Conservation (phyloP, 169 alveolate species). For the Plasmodium vivax region DNA sequence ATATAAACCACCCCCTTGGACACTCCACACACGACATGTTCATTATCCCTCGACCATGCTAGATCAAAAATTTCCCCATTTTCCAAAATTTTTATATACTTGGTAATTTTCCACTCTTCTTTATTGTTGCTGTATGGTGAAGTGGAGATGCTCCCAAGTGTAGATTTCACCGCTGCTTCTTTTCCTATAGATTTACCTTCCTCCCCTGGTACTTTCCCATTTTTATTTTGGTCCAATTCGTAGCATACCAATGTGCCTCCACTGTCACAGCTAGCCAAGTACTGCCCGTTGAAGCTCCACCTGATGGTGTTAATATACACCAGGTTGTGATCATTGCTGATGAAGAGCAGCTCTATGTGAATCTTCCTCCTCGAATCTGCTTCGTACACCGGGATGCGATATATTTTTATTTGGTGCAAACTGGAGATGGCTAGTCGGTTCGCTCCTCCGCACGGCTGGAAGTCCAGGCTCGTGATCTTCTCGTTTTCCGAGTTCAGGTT, state of each 20-base stretch:
- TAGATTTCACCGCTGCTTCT: background rate
- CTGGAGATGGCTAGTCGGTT: constrained; percentile 73
- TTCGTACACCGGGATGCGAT: constrained; percentile 23
- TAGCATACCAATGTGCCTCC: constrained; percentile 67
- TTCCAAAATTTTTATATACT: constrained; percentile 43
- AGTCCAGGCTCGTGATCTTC: constrained; percentile 58
- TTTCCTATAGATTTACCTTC: background rate
- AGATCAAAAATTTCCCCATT: constrained; percentile 69
- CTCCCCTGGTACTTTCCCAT: constrained; percentile 21
- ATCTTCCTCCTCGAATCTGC: background rate
- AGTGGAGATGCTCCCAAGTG: background rate
- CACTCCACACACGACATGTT: constrained; percentile 70
- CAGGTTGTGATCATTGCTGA: constrained; percentile 63
- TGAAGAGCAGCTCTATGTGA: constrained; percentile 28
- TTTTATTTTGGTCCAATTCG: constrained; percentile 43
- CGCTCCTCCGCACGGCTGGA: constrained; percentile 4
- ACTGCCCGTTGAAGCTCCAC: constrained; percentile 71
- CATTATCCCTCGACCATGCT: constrained; percentile 66
- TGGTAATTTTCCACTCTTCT: constrained; percentile 72
- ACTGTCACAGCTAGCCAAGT: constrained; percentile 70
- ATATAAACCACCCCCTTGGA: constrained; percentile 50
- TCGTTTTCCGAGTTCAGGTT: constrained; percentile 46
- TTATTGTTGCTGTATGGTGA: background rate
- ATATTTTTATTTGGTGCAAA: constrained; percentile 50
- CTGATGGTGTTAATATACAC: constrained; percentile 62